Evolutionary conservation across 2,329 filamentous ascomycete genomes (phyloP).

Genomic region (Pseudogymnoascus sp.): DNA sequence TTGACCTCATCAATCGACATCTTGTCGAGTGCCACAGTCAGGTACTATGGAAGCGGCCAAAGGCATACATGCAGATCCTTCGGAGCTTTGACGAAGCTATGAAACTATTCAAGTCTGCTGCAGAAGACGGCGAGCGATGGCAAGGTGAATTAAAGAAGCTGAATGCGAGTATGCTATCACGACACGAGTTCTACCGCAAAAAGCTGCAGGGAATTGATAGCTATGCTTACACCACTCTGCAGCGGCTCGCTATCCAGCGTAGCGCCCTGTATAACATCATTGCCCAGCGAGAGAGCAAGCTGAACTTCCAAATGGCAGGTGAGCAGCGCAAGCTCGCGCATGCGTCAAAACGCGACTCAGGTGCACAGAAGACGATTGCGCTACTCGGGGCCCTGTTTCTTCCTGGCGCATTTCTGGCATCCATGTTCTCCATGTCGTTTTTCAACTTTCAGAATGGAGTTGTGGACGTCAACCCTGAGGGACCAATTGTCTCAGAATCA

Average conservation of each 20-base stretch:
- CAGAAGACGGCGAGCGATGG: conserved; percentile 9
- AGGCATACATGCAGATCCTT: conserved; percentile 50
- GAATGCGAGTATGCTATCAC: conserved; percentile 43
- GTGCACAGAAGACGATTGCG: conserved; percentile 57
- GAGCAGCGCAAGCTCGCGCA: conserved; percentile 35
- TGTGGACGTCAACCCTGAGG: background rate
- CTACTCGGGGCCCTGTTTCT: conserved; percentile 56
- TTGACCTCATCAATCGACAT: conserved; percentile 53
- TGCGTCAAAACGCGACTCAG: conserved; percentile 33
- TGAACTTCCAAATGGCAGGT: conserved; percentile 49
- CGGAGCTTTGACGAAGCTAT: conserved; percentile 39
- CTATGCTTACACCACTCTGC: conserved; percentile 54
- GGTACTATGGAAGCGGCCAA: conserved; percentile 56
- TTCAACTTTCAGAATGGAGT: conserved; percentile 46
- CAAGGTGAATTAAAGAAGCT: conserved; percentile 33
- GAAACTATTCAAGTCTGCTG: conserved; percentile 13
- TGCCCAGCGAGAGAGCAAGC: conserved; percentile 54
- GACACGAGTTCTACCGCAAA: conserved; percentile 51
- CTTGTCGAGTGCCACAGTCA: conserved; percentile 57
- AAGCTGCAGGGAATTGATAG: conserved; percentile 55
- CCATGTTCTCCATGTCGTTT: conserved; percentile 59
- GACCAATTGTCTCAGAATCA: conserved; percentile 36
- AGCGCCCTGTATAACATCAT: conserved; percentile 59
- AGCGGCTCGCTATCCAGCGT: conserved; percentile 52
- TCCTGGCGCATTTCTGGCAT: conserved; percentile 53